A percentile compares a stretch with the other conserved stretches of the same genome.
Evolutionary conservation across 106 monocot genomes (phyloP).

Genomic region (Dioscorea alata): DNA sequence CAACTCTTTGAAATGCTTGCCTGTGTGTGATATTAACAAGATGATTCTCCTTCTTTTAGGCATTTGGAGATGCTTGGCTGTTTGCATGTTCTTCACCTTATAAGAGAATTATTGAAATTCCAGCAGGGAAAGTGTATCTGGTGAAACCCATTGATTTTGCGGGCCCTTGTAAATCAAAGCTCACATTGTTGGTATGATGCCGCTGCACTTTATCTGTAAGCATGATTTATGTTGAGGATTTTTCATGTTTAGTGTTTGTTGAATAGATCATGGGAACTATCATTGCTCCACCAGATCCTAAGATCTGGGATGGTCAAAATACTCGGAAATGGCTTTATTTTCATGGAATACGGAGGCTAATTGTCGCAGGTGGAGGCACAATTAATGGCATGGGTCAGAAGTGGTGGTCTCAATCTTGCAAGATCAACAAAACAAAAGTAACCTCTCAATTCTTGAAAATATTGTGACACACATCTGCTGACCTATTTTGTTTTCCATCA

Average conservation of each 20-base stretch:
- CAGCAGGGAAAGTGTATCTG: slow-evolving; percentile 41
- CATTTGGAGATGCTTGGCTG: slow-evolving; percentile 60
- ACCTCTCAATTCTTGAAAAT: slow-evolving; percentile 2
- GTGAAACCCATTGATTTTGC: slow-evolving; percentile 39
- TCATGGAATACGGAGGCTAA: slow-evolving; percentile 26
- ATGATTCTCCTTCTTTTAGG: slow-evolving; percentile 24
- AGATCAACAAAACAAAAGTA: slow-evolving; percentile 57
- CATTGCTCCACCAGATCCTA: slow-evolving; percentile 61
- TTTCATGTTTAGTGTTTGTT: neutral
- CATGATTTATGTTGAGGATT: neutral
- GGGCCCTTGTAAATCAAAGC: slow-evolving; percentile 50
- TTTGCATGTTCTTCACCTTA: slow-evolving; percentile 39
- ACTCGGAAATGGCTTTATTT: slow-evolving; percentile 54
- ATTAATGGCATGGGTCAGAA: slow-evolving; percentile 53
- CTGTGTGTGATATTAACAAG: neutral
- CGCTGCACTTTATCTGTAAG: neutral
- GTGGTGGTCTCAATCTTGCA: slow-evolving; percentile 88
- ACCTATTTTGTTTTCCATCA: neutral
- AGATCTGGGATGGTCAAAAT: slow-evolving; percentile 36
- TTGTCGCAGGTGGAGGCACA: slow-evolving; percentile 39
- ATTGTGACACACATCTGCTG: neutral
- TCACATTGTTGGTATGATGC: slow-evolving; percentile 46
- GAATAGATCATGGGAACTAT: slow-evolving; percentile 58
- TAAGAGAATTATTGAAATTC: slow-evolving; percentile 35
- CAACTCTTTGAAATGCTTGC: neutral